phyloP scores from a whole-genome alignment of 1,284 basidiomycete species.

The Psilocybe mexicana region DNA sequence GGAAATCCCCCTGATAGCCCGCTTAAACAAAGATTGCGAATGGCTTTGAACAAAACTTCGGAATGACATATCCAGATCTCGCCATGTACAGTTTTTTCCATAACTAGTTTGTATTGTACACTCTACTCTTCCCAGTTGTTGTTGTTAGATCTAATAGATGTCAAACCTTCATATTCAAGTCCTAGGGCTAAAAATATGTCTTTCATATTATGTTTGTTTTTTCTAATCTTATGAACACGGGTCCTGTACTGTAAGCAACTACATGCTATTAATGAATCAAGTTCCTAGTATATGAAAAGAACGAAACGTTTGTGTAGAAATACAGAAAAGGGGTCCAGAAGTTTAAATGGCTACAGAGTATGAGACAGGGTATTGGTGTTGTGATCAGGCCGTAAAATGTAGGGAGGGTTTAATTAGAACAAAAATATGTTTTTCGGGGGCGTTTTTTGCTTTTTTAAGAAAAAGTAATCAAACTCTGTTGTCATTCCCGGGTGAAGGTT shows the following conservation, averaged over 20 bases:
- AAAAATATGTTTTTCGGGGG: background rate
- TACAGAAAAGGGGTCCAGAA: constrained; percentile 6
- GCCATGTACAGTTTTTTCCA: background rate
- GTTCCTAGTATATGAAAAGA: background rate
- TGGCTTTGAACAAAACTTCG: constrained; percentile 24
- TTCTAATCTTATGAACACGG: background rate
- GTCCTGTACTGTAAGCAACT: background rate
- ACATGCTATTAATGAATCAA: background rate
- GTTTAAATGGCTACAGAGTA: constrained; percentile 6
- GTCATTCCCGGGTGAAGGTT: constrained; percentile 7
- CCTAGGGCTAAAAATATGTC: background rate
- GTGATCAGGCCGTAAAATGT: background rate
- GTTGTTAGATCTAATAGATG: too few relatives aligned
- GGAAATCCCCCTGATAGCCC: constrained; percentile 25
- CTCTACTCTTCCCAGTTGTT: too few relatives aligned
- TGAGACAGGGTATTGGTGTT: background rate
- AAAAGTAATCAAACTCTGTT: constrained; percentile 11
- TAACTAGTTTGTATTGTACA: background rate
- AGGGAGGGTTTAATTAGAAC: background rate
- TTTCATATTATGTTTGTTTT: background rate
- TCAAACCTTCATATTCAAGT: too few relatives aligned
- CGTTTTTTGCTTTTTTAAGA: background rate
- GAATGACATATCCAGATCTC: background rate
- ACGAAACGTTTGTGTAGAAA: constrained; percentile 3
- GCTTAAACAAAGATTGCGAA: constrained; percentile 27